These are phyloP conservation scores for Protomyces macrosporus DNA, from an alignment of 1,139 yeast species.

Conservation along the genomic window DNA sequence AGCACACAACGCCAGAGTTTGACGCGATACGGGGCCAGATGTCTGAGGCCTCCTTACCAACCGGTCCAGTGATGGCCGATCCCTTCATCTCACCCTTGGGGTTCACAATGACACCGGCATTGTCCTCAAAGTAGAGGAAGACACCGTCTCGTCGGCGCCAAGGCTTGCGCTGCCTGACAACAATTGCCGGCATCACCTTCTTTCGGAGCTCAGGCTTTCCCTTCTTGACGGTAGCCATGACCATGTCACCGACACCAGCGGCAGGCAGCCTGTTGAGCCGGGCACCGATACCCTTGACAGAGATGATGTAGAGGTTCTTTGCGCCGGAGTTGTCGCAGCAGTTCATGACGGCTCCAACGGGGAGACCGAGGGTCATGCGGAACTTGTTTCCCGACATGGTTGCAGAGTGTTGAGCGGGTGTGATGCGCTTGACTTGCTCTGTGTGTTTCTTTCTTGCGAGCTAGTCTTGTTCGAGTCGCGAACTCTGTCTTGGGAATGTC, in stretches of 20 bases:
- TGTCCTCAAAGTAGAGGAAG: conserved; percentile 99
- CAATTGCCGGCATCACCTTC: conserved; percentile 99
- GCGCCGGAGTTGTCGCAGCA: conserved; percentile 99
- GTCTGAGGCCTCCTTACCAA: conserved; percentile 99
- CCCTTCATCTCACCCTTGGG: conserved; percentile 99
- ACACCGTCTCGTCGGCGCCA: conserved; percentile 99
- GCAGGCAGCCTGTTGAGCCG: conserved; percentile 99
- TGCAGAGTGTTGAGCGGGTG: not conserved
- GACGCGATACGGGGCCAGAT: conserved; percentile 99
- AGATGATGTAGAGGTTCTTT: conserved; percentile 88
- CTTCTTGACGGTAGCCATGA: conserved; percentile 92
- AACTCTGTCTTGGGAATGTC: too few species aligned
- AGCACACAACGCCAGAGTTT: conserved; percentile 93
- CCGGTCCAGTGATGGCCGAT: conserved; percentile 99
- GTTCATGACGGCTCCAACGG: conserved; percentile 99
- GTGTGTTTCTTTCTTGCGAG: not conserved
- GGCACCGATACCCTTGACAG: conserved; percentile 99
- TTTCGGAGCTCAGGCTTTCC: conserved; percentile 99
- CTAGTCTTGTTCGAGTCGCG: not conserved
- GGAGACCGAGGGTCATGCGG: conserved; percentile 99
- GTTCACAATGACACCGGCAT: conserved; percentile 99
- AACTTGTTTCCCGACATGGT: conserved; percentile 74
- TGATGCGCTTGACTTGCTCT: too few species aligned
- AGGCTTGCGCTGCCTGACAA: conserved; percentile 98
- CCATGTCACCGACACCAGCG: conserved; percentile 87